Base-by-base conservation (phyloP, 2,329 filamentous ascomycete genomes). In the Seiridium unicorne region DNA sequence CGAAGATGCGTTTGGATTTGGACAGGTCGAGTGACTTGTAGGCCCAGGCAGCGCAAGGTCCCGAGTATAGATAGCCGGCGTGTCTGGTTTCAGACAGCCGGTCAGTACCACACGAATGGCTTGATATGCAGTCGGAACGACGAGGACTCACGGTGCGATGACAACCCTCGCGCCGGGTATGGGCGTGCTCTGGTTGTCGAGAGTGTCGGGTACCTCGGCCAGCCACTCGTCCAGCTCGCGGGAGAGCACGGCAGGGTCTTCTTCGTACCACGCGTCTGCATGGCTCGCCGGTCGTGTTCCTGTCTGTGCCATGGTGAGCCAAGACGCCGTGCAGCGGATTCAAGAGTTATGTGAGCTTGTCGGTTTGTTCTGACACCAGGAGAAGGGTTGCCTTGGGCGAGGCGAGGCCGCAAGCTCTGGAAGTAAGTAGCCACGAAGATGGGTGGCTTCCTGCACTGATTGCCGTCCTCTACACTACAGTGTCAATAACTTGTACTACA, bases 1-100 rank as follows among this genome's bases (percentile, higher is more conserved):
- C 81, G 71, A 99, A 98, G 64, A 99, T 85, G 3, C 93, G 89
- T 76, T 96, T 96, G 32, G 88, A 89, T 62, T 86, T 85, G 61
- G 87, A 89, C 59, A 98, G 83, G 73, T 98, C 93, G 55, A 96
- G 87, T 5, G 86, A 85, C 75, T 92, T 95, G 78, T 98, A 99
- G 7, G 95, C 95, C 88, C 92, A 98, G 48, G 93, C 95, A 48
- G 95, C 95, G 66, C 92, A 94, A 44, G 89, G 86, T 6, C 95
- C 95, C 3, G 95, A 99, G 80, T 94, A 98, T 2, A 85, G 80
- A 77, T 97, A 99, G 62, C 95, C 95, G 61, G 95, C 95, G 74
- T 99, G 95, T 62, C 94, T 97, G 47, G 10, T 5, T 26, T 26
- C 18, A 26, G 18, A 26, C 18, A 26, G 18, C 18, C 18, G 18